These are phyloP conservation scores for Phytophthora brassicae DNA, from an alignment of 352 stramenopile species.

Conservation along the genomic window DNA sequence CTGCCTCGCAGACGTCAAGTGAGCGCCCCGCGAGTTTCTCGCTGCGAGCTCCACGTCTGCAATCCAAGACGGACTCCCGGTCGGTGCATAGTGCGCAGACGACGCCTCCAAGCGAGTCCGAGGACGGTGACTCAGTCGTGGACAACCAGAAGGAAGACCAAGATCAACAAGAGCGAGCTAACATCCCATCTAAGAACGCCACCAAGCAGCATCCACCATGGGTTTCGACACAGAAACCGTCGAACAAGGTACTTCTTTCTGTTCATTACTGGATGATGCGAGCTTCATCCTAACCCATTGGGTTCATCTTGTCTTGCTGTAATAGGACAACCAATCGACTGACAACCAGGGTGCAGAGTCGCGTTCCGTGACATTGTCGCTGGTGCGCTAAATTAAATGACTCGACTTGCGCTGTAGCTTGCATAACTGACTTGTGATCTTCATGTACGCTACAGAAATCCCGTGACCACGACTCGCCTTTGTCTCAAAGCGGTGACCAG, in stretches of 20 bases:
- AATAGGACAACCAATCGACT: slow-evolving; percentile 22
- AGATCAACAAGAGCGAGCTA: neutral
- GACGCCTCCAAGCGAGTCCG: slow-evolving; percentile 26
- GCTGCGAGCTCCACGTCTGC: slow-evolving; percentile 29
- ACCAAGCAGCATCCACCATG: slow-evolving; percentile 19
- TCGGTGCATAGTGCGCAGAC: slow-evolving; percentile 31
- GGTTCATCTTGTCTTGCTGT: slow-evolving; percentile 6
- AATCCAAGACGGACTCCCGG: slow-evolving; percentile 22
- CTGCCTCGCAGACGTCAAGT: slow-evolving; percentile 27
- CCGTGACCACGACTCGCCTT: slow-evolving; percentile 6
- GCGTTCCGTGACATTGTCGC: slow-evolving; percentile 14
- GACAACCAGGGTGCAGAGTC: slow-evolving; percentile 35
- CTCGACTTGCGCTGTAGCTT: neutral
- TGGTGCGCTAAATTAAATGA: slow-evolving; percentile 25
- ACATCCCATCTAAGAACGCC: slow-evolving; percentile 19
- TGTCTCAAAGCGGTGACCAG: slow-evolving; percentile 9
- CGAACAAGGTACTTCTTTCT: slow-evolving; percentile 29
- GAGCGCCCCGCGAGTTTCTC: slow-evolving; percentile 27
- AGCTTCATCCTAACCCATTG: slow-evolving; percentile 11
- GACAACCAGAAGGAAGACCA: slow-evolving; percentile 48
- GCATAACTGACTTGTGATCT: slow-evolving; percentile 8
- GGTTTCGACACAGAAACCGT: slow-evolving; percentile 10
- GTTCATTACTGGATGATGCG: neutral
- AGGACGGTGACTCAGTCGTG: slow-evolving; percentile 27
- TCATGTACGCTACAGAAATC: slow-evolving; percentile 11